Percentiles rank a stretch among this genome's conserved stretches.
phyloP scores from a whole-genome alignment of 169 alveolate species.

The Plasmodium adleri region DNA sequence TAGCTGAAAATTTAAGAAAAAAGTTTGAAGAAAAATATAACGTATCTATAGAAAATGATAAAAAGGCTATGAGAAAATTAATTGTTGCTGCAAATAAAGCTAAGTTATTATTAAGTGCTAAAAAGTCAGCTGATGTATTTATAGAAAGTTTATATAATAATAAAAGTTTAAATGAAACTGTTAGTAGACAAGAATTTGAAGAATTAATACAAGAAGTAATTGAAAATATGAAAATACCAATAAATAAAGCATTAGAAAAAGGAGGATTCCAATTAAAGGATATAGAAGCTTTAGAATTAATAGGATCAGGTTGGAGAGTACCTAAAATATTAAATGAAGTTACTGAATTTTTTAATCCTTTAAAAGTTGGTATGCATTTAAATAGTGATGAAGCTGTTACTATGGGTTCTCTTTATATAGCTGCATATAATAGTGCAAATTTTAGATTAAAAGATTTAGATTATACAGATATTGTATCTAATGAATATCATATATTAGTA shows the following conservation, averaged over 20 bases:
- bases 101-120: slow-evolving; percentile 67
- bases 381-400: slow-evolving; percentile 88
- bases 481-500: slow-evolving; percentile 72
- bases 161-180: slow-evolving; percentile 64
- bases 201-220: slow-evolving; percentile 74
- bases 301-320: slow-evolving; percentile 87
- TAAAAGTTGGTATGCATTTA: slow-evolving; percentile 84
- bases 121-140: slow-evolving; percentile 69
- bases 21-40: slow-evolving; percentile 73
- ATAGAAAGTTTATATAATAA: slow-evolving; percentile 70
- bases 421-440: slow-evolving; percentile 84
- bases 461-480: slow-evolving; percentile 77
- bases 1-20: slow-evolving; percentile 73
- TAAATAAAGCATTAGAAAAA: slow-evolving; percentile 79
- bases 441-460: slow-evolving; percentile 79
- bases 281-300: slow-evolving; percentile 84
- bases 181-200: slow-evolving; percentile 81
- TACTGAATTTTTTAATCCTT: slow-evolving; percentile 79
- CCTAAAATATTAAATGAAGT: slow-evolving; percentile 82
- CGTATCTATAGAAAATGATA: slow-evolving; percentile 48
- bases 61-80: slow-evolving; percentile 76
- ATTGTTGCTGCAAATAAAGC: slow-evolving; percentile 73
- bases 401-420: slow-evolving; percentile 84
- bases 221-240: slow-evolving; percentile 75
- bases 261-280: slow-evolving; percentile 79